These are phyloP conservation scores for Meripilus lineatus DNA, from an alignment of 1,284 basidiomycete species.

Conservation along the genomic window DNA sequence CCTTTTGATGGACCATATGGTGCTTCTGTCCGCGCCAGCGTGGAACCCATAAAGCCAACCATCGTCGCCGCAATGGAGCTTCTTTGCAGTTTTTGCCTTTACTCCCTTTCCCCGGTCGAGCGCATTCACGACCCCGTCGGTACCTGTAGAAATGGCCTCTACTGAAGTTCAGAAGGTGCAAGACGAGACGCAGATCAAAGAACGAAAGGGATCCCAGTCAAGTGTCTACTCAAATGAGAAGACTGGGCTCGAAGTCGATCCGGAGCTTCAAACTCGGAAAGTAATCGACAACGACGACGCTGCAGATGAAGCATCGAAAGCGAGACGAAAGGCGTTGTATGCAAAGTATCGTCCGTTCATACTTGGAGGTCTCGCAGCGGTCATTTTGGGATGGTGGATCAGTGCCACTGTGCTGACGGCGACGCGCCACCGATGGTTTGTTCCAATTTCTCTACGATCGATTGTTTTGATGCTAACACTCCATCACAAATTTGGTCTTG, in stretches of 20 bases:
- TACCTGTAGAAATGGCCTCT: no score
- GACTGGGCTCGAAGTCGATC: slow-evolving; percentile 21
- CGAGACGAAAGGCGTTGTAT: slow-evolving; percentile 15
- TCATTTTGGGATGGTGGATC: slow-evolving; percentile 81
- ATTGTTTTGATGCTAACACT: slow-evolving; percentile 9
- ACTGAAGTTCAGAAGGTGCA: no score
- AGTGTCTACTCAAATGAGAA: slow-evolving; percentile 18
- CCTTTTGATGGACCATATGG: background rate
- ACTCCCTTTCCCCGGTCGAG: no score
- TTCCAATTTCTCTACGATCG: slow-evolving; percentile 17
- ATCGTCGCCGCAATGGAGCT: no score
- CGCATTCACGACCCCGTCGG: no score
- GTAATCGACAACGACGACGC: slow-evolving; percentile 18
- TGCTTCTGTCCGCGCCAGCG: background rate
- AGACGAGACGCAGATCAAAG: slow-evolving; percentile 1
- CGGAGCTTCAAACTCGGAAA: slow-evolving; percentile 20
- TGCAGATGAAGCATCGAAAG: slow-evolving; percentile 20
- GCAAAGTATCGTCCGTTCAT: slow-evolving; percentile 35
- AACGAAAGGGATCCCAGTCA: slow-evolving; percentile 12
- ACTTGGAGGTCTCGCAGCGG: slow-evolving; percentile 44
- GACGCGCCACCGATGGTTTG: slow-evolving; percentile 70
- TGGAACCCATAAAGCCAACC: background rate
- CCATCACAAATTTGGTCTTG: slow-evolving; percentile 7
- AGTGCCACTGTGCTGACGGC: slow-evolving; percentile 59
- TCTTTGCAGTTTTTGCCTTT: no score